A percentile compares a stretch with the other conserved stretches of the same genome.
Conservation (phyloP, 2,329 filamentous ascomycete genomes). For the Fusarium goolgardi region DNA sequence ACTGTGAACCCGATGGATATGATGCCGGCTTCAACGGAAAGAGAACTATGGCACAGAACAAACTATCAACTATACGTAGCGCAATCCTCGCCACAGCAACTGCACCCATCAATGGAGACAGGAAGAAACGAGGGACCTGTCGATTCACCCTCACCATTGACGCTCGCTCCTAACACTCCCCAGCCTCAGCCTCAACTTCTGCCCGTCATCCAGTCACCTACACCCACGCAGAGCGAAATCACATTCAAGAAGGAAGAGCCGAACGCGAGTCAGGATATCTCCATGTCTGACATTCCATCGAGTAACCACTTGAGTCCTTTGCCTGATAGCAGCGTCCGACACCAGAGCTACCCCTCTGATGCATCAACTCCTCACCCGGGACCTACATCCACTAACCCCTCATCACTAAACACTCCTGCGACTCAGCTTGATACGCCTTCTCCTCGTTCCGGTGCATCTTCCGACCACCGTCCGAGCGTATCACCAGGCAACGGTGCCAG, state of each 20-base stretch:
- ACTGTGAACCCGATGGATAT: slow-evolving; percentile 67
- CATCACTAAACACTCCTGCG: slow-evolving; percentile 60
- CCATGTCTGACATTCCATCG: slow-evolving; percentile 45
- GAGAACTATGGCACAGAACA: slow-evolving; percentile 53
- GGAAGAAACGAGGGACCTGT: slow-evolving; percentile 29
- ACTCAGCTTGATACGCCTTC: slow-evolving; percentile 59
- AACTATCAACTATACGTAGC: slow-evolving; percentile 52
- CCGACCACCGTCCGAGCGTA: slow-evolving; percentile 53
- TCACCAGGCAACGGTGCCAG: slow-evolving; percentile 50
- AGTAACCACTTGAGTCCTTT: slow-evolving; percentile 44
- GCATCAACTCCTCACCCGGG: slow-evolving; percentile 57
- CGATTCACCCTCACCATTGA: slow-evolving; percentile 46
- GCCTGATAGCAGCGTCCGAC: slow-evolving; percentile 44
- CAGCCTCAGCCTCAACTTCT: slow-evolving; percentile 35
- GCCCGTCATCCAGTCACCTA: slow-evolving; percentile 47
- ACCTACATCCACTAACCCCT: slow-evolving; percentile 55
- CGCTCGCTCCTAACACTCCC: slow-evolving; percentile 39
- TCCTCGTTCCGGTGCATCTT: slow-evolving; percentile 52
- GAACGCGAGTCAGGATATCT: slow-evolving; percentile 38
- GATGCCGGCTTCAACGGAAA: slow-evolving; percentile 58
- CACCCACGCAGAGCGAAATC: slow-evolving; percentile 42
- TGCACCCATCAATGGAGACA: slow-evolving; percentile 25
- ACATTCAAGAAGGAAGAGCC: slow-evolving; percentile 37
- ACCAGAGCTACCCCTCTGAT: slow-evolving; percentile 54
- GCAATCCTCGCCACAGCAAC: slow-evolving; percentile 44